Base-by-base conservation (phyloP, 352 stramenopile species). In the Pythium insidiosum region DNA sequence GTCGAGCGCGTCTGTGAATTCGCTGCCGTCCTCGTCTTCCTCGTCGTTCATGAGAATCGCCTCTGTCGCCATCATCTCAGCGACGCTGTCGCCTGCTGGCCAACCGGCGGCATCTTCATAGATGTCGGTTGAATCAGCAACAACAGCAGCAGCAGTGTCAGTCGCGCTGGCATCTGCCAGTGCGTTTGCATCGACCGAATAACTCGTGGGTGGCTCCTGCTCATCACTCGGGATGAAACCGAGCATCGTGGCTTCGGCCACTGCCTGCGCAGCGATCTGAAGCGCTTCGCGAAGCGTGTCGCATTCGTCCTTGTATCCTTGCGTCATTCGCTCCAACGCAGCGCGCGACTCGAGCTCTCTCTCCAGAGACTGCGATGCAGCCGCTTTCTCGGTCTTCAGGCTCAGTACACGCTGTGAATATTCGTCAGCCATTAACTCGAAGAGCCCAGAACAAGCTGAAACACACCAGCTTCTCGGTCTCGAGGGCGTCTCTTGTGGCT, bases 281-380 rank as follows among this genome's bases (percentile, higher is more conserved):
- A 89, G 65, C 9, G 77, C 77, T 40, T 89, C 77, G 37, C 84
- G 82, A 3, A 89, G 53, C 16, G 72, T 86, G 20, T 80, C 73
- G 16, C 82, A 63, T 20, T 89, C 73, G 40, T 87, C 69, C 47
- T 85, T 87, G 55, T 86, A 89, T 23, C 66, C 50, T 29, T 76
- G 73, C 7, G 87, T 43, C 38, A 83, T 56, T 24, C 63, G 42
- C 36, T 85, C 73, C 3, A 89, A 60, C 0, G 55, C 57, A 1
- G 36, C 47, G 29, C 69, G 69, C 1, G 71, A 83, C 16, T 69
- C 53, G 46, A 75, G 75, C 38, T 88, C 76, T 7, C 64, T 61
- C 36, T 79, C 63, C 15, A 88, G 64, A 3, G 71, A 83, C 22
- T 83, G 58, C n/a, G 81, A 45, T 0, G 68, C 60, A 6, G 63